These are phyloP conservation scores for Tylopilus subfusipes DNA, from an alignment of 768 basidiomycete genomes.

Conservation along the genomic window DNA sequence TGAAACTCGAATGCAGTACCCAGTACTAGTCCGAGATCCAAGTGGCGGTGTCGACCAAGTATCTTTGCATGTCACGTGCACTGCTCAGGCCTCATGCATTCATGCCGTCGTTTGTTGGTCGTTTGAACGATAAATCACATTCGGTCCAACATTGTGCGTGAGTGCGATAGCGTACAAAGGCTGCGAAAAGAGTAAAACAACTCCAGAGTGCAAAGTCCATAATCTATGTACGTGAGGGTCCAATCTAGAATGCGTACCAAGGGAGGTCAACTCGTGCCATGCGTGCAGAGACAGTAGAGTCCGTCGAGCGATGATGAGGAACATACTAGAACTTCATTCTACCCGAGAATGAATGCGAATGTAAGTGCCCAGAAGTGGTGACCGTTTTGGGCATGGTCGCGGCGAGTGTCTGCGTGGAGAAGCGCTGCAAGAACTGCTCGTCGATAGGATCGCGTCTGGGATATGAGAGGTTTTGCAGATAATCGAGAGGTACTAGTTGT, in stretches of 20 bases:
- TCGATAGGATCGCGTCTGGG: conserved; percentile 61
- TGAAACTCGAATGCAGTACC: not conserved
- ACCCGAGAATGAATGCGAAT: conserved; percentile 22
- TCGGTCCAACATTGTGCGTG: conserved; percentile 6
- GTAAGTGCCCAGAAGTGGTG: conserved; percentile 11
- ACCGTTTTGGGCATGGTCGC: conserved; percentile 18
- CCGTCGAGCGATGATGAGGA: not conserved
- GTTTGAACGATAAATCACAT: conserved; percentile 16
- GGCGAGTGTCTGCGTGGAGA: conserved; percentile 36
- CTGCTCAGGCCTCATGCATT: not conserved
- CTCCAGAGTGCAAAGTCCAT: conserved; percentile 27
- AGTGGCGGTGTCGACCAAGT: not conserved
- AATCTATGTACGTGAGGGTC: conserved; percentile 28
- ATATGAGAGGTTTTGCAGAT: conserved; percentile 52
- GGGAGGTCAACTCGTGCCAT: conserved; percentile 7
- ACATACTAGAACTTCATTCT: conserved; percentile 21
- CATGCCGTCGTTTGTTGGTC: too few species aligned
- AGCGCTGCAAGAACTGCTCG: conserved; percentile 59
- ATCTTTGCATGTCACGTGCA: conserved; percentile 12
- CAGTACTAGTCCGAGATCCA: not conserved
- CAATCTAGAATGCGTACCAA: conserved; percentile 21
- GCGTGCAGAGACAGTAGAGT: conserved; percentile 3
- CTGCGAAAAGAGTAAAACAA: conserved; percentile 11
- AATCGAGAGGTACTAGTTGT: conserved; percentile 59
- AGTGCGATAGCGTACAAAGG: conserved; percentile 23